Evolutionary conservation across 192 early-diverging fungal genomes (phyloP).

Genomic region (Rhizophlyctis rosea): DNA sequence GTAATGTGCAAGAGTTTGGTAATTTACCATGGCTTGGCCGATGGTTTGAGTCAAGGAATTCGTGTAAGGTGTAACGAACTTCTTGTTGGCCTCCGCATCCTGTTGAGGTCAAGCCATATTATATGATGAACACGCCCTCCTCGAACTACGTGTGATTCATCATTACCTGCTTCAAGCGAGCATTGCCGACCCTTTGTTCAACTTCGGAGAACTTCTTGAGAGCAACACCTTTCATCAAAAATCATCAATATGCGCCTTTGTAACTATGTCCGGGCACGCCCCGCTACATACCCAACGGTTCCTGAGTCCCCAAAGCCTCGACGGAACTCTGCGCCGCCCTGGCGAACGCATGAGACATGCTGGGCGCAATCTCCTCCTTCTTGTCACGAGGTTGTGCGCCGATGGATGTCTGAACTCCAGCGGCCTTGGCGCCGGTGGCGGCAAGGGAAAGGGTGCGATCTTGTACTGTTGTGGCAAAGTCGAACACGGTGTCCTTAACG

Average conservation of each 20-base stretch:
- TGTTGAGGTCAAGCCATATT: conserved; percentile 15
- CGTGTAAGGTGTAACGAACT: conserved; percentile 75
- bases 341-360: conserved; percentile 69
- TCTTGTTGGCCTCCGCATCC: conserved; percentile 68
- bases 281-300: conserved; percentile 71
- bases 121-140: conserved; percentile 28
- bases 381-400: background rate
- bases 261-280: too few relatives aligned
- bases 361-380: conserved; percentile 36
- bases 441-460: conserved; percentile 59
- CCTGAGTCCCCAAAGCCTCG: conserved; percentile 68
- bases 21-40: conserved; percentile 64
- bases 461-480: conserved; percentile 67
- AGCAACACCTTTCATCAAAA: conserved; percentile 55
- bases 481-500: conserved; percentile 65
- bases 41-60: conserved; percentile 71
- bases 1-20: background rate
- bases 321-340: conserved; percentile 66
- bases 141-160: background rate
- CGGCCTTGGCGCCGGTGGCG: conserved; percentile 36
- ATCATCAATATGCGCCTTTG: background rate
- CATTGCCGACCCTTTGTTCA: conserved; percentile 81
- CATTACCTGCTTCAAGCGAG: conserved; percentile 53
- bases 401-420: conserved; percentile 32
- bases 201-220: conserved; percentile 82